Base-by-base conservation (phyloP, 2,329 filamentous ascomycete genomes). In the Sphaerulina musiva region DNA sequence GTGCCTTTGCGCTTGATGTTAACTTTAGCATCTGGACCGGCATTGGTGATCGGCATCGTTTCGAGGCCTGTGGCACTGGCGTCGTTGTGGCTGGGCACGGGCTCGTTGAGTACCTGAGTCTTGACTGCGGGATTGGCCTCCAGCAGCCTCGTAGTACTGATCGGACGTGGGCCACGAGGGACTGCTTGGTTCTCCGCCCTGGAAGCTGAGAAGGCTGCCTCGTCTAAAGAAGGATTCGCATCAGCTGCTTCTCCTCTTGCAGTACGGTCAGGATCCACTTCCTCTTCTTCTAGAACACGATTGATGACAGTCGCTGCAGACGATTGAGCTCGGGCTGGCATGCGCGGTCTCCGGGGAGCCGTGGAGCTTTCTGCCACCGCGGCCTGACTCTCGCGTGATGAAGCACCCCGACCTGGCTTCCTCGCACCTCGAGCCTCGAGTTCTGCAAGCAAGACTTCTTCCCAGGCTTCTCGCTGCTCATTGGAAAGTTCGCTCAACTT, bases 241-340 rank as follows among this genome's bases (percentile, higher is more conserved):
- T 29, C 26, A 6, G 26, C 26, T 29, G 5, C 26, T 29, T 29
- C 26, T 29, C 5, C 6, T 29, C 26, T 29, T 29, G 6, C 5
- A 7, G 26, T 29, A 29, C 26, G 26, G 5, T 29, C 52, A n/a
- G 46, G 45, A 43, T 65, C 63, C 1, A 59, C 60, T 62, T 29
- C 26, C 34, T 79, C 77, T 64, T 79, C 77, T 64, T 78, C 76
- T 7, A 79, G 61, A 23, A 68, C 66, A 8, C 76, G 71, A 48
- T 72, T 73, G 41, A 79, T 76, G 47, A 74, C 72, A 3, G 74
- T 73, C 3, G 76, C 77, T 54, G 73, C 68, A 34, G 71, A 77
- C 2, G 73, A 72, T 12, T 67, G 69, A 48, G 75, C 73, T 54
- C 76, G 68, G 12, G 68, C 62, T 26, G 75, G 75, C 72, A 79